Evolutionary conservation across 768 basidiomycete genomes (phyloP).

Genomic region (Chlorophyllum brunneum): DNA sequence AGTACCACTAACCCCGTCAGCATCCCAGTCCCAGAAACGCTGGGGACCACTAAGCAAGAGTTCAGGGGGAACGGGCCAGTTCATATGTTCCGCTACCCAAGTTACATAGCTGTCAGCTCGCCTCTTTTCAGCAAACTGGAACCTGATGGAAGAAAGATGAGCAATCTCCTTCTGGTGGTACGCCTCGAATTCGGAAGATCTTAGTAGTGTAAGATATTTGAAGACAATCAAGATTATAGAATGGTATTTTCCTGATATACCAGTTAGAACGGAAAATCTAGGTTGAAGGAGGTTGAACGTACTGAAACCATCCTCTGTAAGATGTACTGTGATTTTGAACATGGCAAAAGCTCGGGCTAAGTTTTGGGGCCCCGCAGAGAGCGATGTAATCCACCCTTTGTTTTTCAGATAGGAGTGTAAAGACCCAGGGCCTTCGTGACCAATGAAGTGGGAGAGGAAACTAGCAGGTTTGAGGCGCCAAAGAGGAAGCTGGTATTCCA

Average conservation of each 20-base stretch:
- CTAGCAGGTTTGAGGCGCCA: constrained; percentile 77
- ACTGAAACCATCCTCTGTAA: constrained; percentile 89
- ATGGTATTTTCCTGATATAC: constrained; percentile 63
- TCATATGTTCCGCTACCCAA: constrained; percentile 69
- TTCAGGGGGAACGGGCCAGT: constrained; percentile 79
- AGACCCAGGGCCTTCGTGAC: constrained; percentile 93
- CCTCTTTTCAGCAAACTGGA: constrained; percentile 85
- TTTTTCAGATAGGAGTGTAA: constrained; percentile 86
- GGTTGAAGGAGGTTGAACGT: not conserved
- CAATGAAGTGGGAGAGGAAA: constrained; percentile 78
- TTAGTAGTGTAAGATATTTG: constrained; percentile 75
- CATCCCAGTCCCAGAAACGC: constrained; percentile 71
- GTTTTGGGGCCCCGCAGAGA: constrained; percentile 66
- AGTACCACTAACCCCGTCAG: constrained; percentile 32
- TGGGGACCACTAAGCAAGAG: constrained; percentile 68
- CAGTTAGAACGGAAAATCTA: not conserved
- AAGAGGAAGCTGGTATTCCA: constrained; percentile 66
- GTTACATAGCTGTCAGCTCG: constrained; percentile 78
- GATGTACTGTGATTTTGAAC: constrained; percentile 77
- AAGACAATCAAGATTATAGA: constrained; percentile 65
- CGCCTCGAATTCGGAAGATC: constrained; percentile 53
- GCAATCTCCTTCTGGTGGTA: constrained; percentile 77
- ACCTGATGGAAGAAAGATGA: constrained; percentile 66
- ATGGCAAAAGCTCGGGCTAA: constrained; percentile 83
- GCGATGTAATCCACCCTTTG: constrained; percentile 79